Evolutionary conservation across 495 filamentous ascomycete genomes (phyloP), one percentile per base, ranked within the genome.

Genomic region (Evansstolkia leycettana): DNA sequence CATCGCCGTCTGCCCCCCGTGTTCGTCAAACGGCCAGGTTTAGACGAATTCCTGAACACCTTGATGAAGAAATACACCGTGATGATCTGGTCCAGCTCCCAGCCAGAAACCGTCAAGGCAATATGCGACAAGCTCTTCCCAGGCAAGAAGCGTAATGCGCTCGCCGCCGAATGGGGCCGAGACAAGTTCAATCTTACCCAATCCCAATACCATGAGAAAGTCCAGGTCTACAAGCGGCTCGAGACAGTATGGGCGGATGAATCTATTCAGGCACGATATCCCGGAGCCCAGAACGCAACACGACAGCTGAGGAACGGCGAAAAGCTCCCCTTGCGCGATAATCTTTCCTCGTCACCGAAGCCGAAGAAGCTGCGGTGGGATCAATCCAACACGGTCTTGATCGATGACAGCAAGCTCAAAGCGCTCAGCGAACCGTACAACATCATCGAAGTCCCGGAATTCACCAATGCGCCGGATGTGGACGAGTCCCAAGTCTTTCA

Each of bases 31-130:
- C 76, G 90, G 3, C 79, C 80, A 0, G 62, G 65, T 19, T 67
- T 89, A 0, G 31, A 55, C 1, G 17, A 54, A 0, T 96, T 98
- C 60, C 57, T 96, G 0, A 34, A 58, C 1, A 76, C 80, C 43
- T 63, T 81, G 41, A 61, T 87, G 33, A 43, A 66, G 12, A 72
- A 75, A 17, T 83, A 87, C 61, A 64, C 54, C 19, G 79, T 94
- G 11, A 82, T 93, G 60, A 72, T 98, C 36, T 98, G 90, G 89
- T 92, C 87, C 0, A 89, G 82, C 29, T 87, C 92, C 0, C 69
- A 63, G 17, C 77, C 78, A 0, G 39, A 57, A 5, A 96, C 88
- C 36, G 81, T 94, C 0, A 24, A 52, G 0, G 50, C 51, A 5
- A 79, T 96, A 12, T 57, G 48, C 36, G 47, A 12, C 37, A 65